Base-by-base conservation (phyloP, 257 asterid species). In the Fraxinus quadrangulata region DNA sequence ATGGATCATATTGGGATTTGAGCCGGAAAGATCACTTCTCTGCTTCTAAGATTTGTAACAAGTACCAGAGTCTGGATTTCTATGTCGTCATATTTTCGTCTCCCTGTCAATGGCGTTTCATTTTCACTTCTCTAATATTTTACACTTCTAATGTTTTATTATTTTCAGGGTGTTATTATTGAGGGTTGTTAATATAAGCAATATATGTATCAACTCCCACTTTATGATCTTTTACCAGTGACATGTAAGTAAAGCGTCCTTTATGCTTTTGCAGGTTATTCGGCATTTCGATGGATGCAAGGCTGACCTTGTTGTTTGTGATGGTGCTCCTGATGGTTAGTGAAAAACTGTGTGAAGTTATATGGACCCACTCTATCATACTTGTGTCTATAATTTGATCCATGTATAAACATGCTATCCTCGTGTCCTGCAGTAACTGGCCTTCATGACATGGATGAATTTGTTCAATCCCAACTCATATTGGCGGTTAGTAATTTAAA, bases 281-380 rank as follows among this genome's bases (percentile, higher is more conserved):
- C 87, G 98, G 75, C 98, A 93, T 90, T 96, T 96, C 88, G 98
- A 96, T 85, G 97, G 99, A 83, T 96, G 99, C 91, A 93, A 96
- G 83, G 98, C 99, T 74, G 98, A 96, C 86, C 92, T 96, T 76
- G 98, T 96, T 82, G 99, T 96, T 69, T 96, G 99, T 79, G 99
- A 96, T 85, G 98, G 99, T 72, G 99, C 99, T 73, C 99, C 99
- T 70, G 99, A 96, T 86, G 98, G 99, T 96, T 78, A 81, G 96
- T 83, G 67, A 69, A 63, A 70, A 45, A 72, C 19, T 67, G n/a
- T 65, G 63, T 71, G 70, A 59, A 70, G 51, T 79, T 72, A 63
- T 39, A 68, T 71, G 33, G 33, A 49, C 67, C 65, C 67, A 30
- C 42, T 70, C 65, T 79, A 51, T 23, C 72, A 45, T 26, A 65